Evolutionary conservation across 2,329 filamentous ascomycete genomes (phyloP), one percentile per base, ranked within the genome.

Genomic region (Colletotrichum karsti): DNA sequence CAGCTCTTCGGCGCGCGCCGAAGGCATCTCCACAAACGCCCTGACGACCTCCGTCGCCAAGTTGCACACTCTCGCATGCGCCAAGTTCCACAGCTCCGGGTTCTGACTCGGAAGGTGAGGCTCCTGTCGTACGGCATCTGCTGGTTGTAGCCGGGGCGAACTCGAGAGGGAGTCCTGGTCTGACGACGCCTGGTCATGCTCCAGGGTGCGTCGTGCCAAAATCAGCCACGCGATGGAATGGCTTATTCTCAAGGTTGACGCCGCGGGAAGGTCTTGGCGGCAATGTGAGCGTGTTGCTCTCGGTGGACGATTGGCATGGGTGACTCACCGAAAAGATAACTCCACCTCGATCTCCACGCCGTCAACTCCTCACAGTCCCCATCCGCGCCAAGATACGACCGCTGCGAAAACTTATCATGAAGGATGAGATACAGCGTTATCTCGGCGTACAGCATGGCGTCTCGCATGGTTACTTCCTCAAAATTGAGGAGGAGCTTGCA

Each of bases 401-500:
- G 72, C 33, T 76, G 70, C 24, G 74, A 68, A 9, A 81, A 64
- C 61, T 80, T 79, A 33, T 79, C 73, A 44, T 80, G 79, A 2
- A 82, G 70, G 3, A 72, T 71, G 6, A 78, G 76, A 55, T 80
- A 82, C 2, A 82, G 69, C 53, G 76, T 73, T 20, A 81, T 79
- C 57, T 82, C 80, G 2, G 80, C 80, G 8, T 80, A 75, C 1
- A 82, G 72, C 78, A 82, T 81, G 2, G 76, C 77, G 33, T 82
- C 80, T 33, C 79, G 77, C 74, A 82, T 81, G 3, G 80, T 81
- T 4, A 79, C 77, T 48, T 80, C 77, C 50, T 80, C 79, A 60
- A 82, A 82, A 53, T 74, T 80, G 12, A 81, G 76, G 4, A 82
- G 67, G 35, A 78, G 77, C 24, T 81, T 78, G 41, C 80, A 82